Conservation (phyloP, 179 eudicot species). For the Silene noctiflora region DNA sequence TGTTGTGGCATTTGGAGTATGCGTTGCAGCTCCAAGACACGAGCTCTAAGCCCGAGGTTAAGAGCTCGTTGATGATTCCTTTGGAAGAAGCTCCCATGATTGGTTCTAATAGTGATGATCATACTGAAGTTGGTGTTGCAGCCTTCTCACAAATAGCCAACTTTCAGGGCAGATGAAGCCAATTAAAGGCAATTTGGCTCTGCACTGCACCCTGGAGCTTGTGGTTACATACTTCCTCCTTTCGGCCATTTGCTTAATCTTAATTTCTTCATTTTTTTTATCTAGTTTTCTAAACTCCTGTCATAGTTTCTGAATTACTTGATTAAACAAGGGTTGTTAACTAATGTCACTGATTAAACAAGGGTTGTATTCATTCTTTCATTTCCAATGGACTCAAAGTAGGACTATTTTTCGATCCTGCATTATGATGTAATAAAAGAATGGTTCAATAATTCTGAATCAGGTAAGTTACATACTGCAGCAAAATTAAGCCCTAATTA, state of each 20-base stretch:
- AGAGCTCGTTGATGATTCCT: constrained; percentile 35
- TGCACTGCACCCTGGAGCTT: too few relatives aligned
- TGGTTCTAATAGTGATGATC: constrained; percentile 28
- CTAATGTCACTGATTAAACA: not conserved
- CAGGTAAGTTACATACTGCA: too few relatives aligned
- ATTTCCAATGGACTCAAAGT: too few relatives aligned
- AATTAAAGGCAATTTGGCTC: too few relatives aligned
- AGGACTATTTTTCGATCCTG: too few relatives aligned
- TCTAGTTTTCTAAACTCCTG: constrained; percentile 2
- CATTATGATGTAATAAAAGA: too few relatives aligned
- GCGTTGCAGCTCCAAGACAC: constrained; percentile 82
- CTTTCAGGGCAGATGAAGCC: constrained; percentile 41
- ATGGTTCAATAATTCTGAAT: too few relatives aligned
- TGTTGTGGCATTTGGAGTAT: constrained; percentile 84
- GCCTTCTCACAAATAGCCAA: constrained; percentile 40
- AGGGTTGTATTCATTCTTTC: not conserved
- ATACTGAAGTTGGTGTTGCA: constrained; percentile 29
- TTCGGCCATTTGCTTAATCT: not conserved
- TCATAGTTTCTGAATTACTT: not conserved
- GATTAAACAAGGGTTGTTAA: not conserved
- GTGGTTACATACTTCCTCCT: too few relatives aligned
- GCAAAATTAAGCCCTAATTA: too few relatives aligned
- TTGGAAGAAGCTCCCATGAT: constrained; percentile 29
- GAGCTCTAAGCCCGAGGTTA: constrained; percentile 27
- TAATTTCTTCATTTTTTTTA: not conserved